Evolutionary conservation across 169 alveolate species (phyloP).

Genomic region (Miamiensis avidus): DNA sequence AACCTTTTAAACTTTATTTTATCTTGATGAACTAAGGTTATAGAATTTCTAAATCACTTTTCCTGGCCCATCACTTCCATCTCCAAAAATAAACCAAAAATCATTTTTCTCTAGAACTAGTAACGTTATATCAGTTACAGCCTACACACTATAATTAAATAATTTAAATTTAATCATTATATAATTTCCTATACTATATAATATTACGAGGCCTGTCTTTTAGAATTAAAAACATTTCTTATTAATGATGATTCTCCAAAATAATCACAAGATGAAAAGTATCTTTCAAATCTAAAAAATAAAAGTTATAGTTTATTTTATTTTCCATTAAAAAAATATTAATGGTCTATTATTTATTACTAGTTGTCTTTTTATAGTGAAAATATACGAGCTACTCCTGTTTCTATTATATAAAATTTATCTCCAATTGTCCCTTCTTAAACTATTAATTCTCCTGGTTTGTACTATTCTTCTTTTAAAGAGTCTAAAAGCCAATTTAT

Average conservation of each 20-base stretch:
- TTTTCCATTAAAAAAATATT: neutral
- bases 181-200: neutral
- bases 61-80: constrained; percentile 47
- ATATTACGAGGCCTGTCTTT: constrained; percentile 42
- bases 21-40: constrained; percentile 35
- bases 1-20: constrained; percentile 30
- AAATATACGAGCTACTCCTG: constrained; percentile 75
- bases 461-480: constrained; percentile 64
- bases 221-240: constrained; percentile 25
- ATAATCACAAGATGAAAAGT: constrained; percentile 38
- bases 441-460: constrained; percentile 70
- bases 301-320: neutral
- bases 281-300: constrained; percentile 36
- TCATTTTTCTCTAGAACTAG: constrained; percentile 43
- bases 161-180: neutral
- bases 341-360: neutral
- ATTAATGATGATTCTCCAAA: constrained; percentile 48
- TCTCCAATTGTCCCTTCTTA: constrained; percentile 83
- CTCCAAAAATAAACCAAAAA: constrained; percentile 48
- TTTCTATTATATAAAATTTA: constrained; percentile 75
- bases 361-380: constrained; percentile 28
- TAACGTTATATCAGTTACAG: constrained; percentile 43
- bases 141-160: constrained; percentile 33
- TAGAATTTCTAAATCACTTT: constrained; percentile 37
- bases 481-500: constrained; percentile 76